Evolutionary conservation across 768 basidiomycete genomes (phyloP), one percentile per base, ranked within the genome.

Genomic region (Podaxis sp.): DNA sequence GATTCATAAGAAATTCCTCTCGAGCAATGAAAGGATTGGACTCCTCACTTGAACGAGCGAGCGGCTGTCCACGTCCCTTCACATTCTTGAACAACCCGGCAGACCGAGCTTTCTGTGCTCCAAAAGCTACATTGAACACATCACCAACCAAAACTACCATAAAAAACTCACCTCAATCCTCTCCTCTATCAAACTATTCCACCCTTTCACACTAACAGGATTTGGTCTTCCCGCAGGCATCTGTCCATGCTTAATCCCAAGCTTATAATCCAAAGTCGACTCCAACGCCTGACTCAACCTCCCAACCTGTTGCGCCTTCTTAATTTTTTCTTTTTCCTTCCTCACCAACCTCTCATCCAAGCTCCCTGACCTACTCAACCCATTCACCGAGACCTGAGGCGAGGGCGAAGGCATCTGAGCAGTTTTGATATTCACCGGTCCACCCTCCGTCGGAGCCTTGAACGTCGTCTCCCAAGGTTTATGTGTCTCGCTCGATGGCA

Each of bases 1-100:
- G 85, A 67, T 94, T 95, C 88, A 95, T 87, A 53, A 95, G 76
- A 67, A 88, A 91, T 70, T 94, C 92, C 67, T 91, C 90, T 7
- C 89, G 80, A 6, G 82, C 83, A 63, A 95, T 88, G 73, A 83
- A 83, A 0, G 83, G 82, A 64, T 83, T 84, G 8, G 72, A 69
- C 66, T 83, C 82, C 36, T 82, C 81, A 19, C 67, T 69, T 13
- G 74, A 71, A 0, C 72, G 70, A 0, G 65, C 63, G 11, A 83
- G 66, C 19, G 82, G 82, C 56, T 78, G 68, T 6, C 83, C 83
- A 48, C 87, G 80, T 1, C 92, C 93, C 69, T 86, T 84, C 42
- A 94, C 77, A n/a, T 77, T 77, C n/a, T 84, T 82, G 71, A 94
- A 94, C 15, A 84, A 74, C 1, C 93, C 92, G 7, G 85, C 85